Evolutionary conservation across 2,329 filamentous ascomycete genomes (phyloP), one percentile per base, ranked within the genome.

Genomic region (Didymella glomerata): DNA sequence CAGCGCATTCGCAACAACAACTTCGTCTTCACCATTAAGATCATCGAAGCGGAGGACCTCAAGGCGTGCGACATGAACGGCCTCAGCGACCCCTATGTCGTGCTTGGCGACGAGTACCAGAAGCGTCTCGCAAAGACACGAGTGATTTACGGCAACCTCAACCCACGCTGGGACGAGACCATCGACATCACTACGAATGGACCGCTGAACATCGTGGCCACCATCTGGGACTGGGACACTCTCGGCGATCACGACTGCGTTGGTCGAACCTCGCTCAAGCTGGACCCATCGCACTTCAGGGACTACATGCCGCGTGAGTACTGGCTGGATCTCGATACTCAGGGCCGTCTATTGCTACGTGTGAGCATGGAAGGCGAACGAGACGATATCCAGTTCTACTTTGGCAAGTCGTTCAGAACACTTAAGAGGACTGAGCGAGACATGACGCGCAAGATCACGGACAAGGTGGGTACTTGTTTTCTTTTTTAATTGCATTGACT

Each of bases 301-400:
- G 95, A 99, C 76, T 99, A 96, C 74, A 83, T 98, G 67, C 95
- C 95, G 16, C 87, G 93, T 63, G 95, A 99, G 77, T 98, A 97
- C 76, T 99, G 95, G 95, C 86, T 99, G 18, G 94, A 98, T 73
- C 85, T 99, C 46, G 95, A 99, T 76, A 97, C 94, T 0, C 95
- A 99, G 77, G 95, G 95, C 8, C 86, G 94, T 49, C 79, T 99
- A 30, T 80, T 99, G 57, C 86, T 99, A 51, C 87, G 94, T 63
- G 93, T 99, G 51, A 97, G 93, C 74, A 99, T 99, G 95, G 95
- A 99, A 79, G 95, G 95, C 50, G 95, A 99, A 79, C 87, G 95
- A 63, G 95, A 99, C 74, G 95, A 99, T 74, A 99, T 99, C 58
- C 92, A 97, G 71, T 99, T 99, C 77, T 94, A 97, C 73, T 98